These are phyloP conservation scores for Gautieria morchelliformis DNA, from an alignment of 768 basidiomycete species.

Conservation along the genomic window DNA sequence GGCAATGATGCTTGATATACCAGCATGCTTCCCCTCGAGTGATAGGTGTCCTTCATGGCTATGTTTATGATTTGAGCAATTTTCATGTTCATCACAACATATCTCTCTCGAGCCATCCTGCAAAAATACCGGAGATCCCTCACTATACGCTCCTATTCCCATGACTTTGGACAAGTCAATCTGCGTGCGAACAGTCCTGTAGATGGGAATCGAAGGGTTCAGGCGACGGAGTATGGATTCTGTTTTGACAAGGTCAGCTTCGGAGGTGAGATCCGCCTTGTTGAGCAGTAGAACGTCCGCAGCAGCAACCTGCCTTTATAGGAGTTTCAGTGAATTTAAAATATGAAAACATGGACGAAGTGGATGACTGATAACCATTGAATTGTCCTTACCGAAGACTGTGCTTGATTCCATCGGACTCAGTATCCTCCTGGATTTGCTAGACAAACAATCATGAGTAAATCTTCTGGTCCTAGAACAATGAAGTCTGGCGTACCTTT, in stretches of 20 bases:
- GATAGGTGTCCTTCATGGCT: conserved; percentile 23
- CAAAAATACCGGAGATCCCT: not conserved
- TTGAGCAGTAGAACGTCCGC: conserved; percentile 90
- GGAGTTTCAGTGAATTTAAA: not conserved
- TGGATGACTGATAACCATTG: not conserved
- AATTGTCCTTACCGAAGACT: conserved; percentile 53
- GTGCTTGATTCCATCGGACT: conserved; percentile 59
- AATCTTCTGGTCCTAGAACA: not conserved
- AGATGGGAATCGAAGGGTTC: conserved; percentile 72
- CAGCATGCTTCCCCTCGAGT: conserved; percentile 32
- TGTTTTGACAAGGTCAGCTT: conserved; percentile 34
- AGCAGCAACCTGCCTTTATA: conserved; percentile 82
- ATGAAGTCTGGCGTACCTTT: conserved; percentile 26
- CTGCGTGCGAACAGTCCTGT: conserved; percentile 58
- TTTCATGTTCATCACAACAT: conserved; percentile 24
- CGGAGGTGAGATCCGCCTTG: conserved; percentile 70
- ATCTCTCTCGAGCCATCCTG: conserved; percentile 12
- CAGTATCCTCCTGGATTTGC: conserved; percentile 82
- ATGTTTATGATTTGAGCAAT: conserved; percentile 24
- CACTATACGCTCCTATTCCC: conserved; percentile 65
- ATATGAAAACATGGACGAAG: not conserved
- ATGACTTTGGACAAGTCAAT: conserved; percentile 74
- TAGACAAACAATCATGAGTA: conserved; percentile 19
- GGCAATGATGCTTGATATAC: conserved; percentile 63
- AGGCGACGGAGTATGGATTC: conserved; percentile 58